Evolutionary conservation across 2,329 filamentous ascomycete genomes (phyloP), one percentile per base, ranked within the genome.

Genomic region (Colletotrichum graminicola): DNA sequence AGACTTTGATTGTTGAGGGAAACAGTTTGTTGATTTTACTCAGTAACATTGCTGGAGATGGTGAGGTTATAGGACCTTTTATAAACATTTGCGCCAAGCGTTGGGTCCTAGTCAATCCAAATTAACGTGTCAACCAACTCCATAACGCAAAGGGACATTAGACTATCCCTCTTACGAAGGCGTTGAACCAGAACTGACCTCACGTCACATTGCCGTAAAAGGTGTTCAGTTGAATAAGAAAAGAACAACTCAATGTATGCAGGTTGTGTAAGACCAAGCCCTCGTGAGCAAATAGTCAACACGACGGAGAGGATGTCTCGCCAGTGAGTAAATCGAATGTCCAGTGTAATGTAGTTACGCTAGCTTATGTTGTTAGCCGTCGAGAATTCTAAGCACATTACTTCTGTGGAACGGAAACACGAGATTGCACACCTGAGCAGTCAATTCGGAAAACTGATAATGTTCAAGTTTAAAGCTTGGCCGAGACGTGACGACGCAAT

Each of bases 341-440:
- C 23, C 21, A 23, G 29, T 23, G 12, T 21, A 16, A 5, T n/a
- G 18, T 23, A 3, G 18, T 61, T 34, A 41, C 41, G 32, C 34
- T 47, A 7, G 18, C 26, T 21, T 7, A 47, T 60, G 57, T 23
- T 16, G 41, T n/a, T 47, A 47, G 26, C 26, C 57, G 26, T 32
- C 12, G 21, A 34, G 4, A 11, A 29, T 14, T 29, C 12, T 39
- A 29, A 14, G 23, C 14, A 26, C n/a, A 51, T 34, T 16, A 18
- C 3, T 16, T 23, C 6, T 26, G 32, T 34, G 32, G 36, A n/a
- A 51, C 7, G 32, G 2, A 51, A 62, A 39, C 32, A n/a, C 26
- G 21, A 26, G 21, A 32, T 34, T 51, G 32, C 36, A n/a, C 59
- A 29, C 43, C 11, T 62, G 59, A 51, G 59, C 21, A 49, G 59